Evolutionary conservation across 768 basidiomycete genomes (phyloP), one percentile per base, ranked within the genome.

Genomic region (Leucocoprinus birnbaumii): DNA sequence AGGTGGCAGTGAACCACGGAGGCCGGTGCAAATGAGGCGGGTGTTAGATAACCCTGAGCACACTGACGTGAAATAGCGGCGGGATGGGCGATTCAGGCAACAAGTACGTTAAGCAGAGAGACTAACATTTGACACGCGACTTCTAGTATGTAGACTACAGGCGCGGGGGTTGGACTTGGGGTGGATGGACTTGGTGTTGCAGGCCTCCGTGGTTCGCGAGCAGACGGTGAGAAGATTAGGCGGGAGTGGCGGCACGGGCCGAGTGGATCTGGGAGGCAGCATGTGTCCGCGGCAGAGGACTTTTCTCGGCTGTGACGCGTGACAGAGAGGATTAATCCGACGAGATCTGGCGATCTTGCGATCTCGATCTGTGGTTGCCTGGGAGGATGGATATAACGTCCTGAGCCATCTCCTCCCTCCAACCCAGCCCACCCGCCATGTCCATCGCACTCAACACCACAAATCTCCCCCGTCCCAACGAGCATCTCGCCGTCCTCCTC

Each of bases 401-500:
- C 11, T 11, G 6, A 31, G 24, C 49, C 52, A n/a, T 40, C 31
- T 59, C 53, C 56, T 14, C 27, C 38, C 14, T 50, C 25, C 5
- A 31, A 38, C 55, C 31, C 48, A 26, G 49, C 54, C 49, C 42
- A 27, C 21, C 19, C 14, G 41, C 44, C 27, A 45, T 47, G 49
- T 45, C 46, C 63, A 68, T 34, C 65, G 64, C 53, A 62, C 66
- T 56, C 62, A 68, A 38, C 59, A 62, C 63, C 64, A 64, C 54
- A 59, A 63, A 26, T 54, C 57, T 41, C 52, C 65, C 66, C 52
- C 76, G 76, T 31, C 67, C 68, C 51, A 88, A 90, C 67, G 85
- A 90, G 68, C 88, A 91, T 62, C 80, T 92, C 24, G 90, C 90
- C 19, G 86, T 91, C 25, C 74, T 90, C 11, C 79, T 91, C 41